A percentile compares a stretch with the other conserved stretches of the same genome.
Conservation (phyloP, 371 early-diverging fungal species). For the Nematocida sp. region DNA sequence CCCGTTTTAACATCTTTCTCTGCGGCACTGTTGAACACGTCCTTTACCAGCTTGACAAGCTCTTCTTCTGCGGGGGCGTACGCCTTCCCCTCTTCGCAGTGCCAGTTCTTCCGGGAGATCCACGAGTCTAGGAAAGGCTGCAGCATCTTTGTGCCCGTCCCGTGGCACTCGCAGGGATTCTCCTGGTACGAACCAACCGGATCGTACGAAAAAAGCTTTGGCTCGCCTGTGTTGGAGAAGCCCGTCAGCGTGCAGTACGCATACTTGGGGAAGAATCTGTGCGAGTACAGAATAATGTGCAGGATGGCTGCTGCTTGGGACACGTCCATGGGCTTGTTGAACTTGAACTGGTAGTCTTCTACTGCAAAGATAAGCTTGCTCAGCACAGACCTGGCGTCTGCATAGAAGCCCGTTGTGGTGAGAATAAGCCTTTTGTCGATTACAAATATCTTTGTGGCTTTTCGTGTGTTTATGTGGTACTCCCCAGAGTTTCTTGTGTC, state of each 20-base stretch:
- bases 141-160: conserved; percentile 79
- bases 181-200: conserved; percentile 86
- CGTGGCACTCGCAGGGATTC: conserved; percentile 72
- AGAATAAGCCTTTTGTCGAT: conserved; percentile 72
- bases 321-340: conserved; percentile 81
- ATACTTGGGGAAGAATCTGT: conserved; percentile 95
- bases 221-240: conserved; percentile 73
- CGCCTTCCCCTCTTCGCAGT: conserved; percentile 44
- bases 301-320: conserved; percentile 85
- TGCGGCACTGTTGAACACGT: conserved; percentile 89
- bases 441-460: conserved; percentile 79
- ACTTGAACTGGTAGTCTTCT: conserved; percentile 64
- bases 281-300: conserved; percentile 75
- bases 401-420: conserved; percentile 81
- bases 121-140: conserved; percentile 96
- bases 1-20: conserved; percentile 99
- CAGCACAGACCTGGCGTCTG: conserved; percentile 79
- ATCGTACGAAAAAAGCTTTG: conserved; percentile 80
- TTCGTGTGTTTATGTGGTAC: conserved; percentile 84
- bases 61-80: conserved; percentile 63
- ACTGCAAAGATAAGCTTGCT: conserved; percentile 73
- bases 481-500: conserved; percentile 94
- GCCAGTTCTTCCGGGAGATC: conserved; percentile 66
- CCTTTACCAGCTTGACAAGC: conserved; percentile 75
- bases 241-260: conserved; percentile 82